Percentiles rank a stretch among this genome's conserved stretches.
These are phyloP conservation scores for Marasmius fiardii DNA, from an alignment of 1,284 basidiomycete species.

Conservation along the genomic window DNA sequence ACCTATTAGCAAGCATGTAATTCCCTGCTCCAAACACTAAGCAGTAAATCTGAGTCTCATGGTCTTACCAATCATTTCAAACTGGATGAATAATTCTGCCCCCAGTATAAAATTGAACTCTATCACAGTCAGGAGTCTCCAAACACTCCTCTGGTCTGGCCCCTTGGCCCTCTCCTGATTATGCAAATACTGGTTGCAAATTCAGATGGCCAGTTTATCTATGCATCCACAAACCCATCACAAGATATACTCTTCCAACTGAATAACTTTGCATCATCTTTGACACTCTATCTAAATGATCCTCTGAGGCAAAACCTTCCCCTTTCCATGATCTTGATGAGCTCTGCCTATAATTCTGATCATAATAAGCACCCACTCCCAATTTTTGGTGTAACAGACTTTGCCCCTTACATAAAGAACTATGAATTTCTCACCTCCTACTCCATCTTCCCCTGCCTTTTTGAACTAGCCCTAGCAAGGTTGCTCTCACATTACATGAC, in stretches of 20 bases:
- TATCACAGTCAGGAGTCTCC: slow-evolving; percentile 9
- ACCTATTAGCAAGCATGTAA: slow-evolving; percentile 18
- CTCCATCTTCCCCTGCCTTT: too few species aligned
- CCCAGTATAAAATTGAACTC: slow-evolving; percentile 10
- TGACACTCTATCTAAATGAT: not conserved
- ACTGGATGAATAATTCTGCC: slow-evolving; percentile 6
- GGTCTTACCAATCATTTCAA: not conserved
- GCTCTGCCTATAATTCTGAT: too few species aligned
- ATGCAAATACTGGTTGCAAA: slow-evolving; percentile 17
- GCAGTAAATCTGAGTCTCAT: slow-evolving; percentile 10
- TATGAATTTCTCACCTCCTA: too few species aligned
- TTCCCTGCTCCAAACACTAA: slow-evolving; percentile 13
- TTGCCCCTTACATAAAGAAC: too few species aligned
- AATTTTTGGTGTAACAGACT: too few species aligned
- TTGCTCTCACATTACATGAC: too few species aligned
- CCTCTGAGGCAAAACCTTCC: not conserved
- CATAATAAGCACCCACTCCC: too few species aligned
- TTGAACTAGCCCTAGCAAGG: too few species aligned
- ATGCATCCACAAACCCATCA: slow-evolving; percentile 23
- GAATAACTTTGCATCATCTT: slow-evolving; percentile 7
- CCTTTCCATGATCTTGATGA: slow-evolving; percentile 7
- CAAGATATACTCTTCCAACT: not conserved
- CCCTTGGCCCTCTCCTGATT: slow-evolving; percentile 18
- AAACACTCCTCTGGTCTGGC: not conserved
- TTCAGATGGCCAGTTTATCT: slow-evolving; percentile 26